Base-by-base conservation (phyloP, 495 filamentous ascomycete genomes). In the Terfezia claveryi region DNA sequence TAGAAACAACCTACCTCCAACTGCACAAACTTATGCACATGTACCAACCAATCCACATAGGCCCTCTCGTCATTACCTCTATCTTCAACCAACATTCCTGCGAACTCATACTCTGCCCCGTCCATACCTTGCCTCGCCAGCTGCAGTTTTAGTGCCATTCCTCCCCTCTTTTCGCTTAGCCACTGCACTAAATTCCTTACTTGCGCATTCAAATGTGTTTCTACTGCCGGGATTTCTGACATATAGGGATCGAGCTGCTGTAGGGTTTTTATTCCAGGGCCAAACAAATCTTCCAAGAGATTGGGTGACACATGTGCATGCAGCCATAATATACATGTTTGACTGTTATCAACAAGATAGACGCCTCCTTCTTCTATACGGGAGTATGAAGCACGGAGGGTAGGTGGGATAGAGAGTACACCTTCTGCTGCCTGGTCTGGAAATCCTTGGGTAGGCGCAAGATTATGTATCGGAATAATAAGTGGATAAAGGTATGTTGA, bases 41-140 rank as follows among this genome's bases (percentile, higher is more conserved):
- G 86, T 54, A 99, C 91, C 67, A 99, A 69, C 91, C 91, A 99
- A 69, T 99, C 91, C 16, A 96, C 91, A 70, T 99, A 96, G 61
- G 82, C 89, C 68, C 89, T 85, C 37, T 91, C 91, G 69, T 99
- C 91, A 59, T 92, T 94, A 68, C 96, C 96, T 59, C 91, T 76
- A 65, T 99, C 91, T 70, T 99, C 91, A 52, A 93, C 77, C 59
- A 99, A 68, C 66, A 87, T 70, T 46, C 87, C 72, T 44, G 92
- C 91, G 70, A 95, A 99, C 68, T 99, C 91, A 59, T 84, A 95
- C 69, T 99, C 91, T 1, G 87, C 85, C 0, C 91, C 91, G 62
- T 99, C 91, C 2, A 96, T 71, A 0, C 88, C 87, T 69, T 99
- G 91, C 27, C 91, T 73, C 8, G 91, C 91, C 27, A 99, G 67